Evolutionary conservation across 2,329 filamentous ascomycete genomes (phyloP), one percentile per base, ranked within the genome.

Genomic region (Juglanconis sp.): DNA sequence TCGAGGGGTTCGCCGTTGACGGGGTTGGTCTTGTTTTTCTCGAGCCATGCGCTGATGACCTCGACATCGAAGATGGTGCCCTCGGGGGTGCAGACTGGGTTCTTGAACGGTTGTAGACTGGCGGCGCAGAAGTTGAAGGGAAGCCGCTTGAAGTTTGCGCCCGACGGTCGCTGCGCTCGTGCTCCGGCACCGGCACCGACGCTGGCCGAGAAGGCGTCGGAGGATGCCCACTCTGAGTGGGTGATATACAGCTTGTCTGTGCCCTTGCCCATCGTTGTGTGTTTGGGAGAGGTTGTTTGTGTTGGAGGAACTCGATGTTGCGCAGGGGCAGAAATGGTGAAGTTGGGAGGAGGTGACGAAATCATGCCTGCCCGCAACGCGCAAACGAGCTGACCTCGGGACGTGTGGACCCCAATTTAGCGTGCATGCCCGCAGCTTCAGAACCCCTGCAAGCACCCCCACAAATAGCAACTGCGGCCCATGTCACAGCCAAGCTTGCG

Each of bases 111-210:
- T 72, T 98, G 95, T 38, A 99, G 87, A 63, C 91, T 96, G 44
- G 96, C 88, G 64, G 95, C 92, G 84, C 95, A 99, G 78, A 95
- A 98, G 81, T 97, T 98, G 84, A 96, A 99, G 35, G 96, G 95
- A 1, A 99, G 84, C 50, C 92, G 89, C 70, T 89, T 91, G 79
- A 98, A 98, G 42, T 84, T 83, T 53, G 85, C 82, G 65, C 85
- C 84, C 30, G 76, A 76, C 2, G 78, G 76, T 52, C 81, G 73
- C 74, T 78, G 65, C 69, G 81, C 74, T 77, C 87, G 72, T 71
- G 83, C 73, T 54, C 87, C 87, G 59, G 89, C 85, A 67, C 86
- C 87, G 59, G 88, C 82, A 68, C 90, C 90, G 34, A 84, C 88
- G 72, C 87, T 93, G 66, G 92, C 92, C 36, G 90, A 90, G 76